Evolutionary conservation across 345 rosid species (phyloP).

Genomic region (Clausena lansium): DNA sequence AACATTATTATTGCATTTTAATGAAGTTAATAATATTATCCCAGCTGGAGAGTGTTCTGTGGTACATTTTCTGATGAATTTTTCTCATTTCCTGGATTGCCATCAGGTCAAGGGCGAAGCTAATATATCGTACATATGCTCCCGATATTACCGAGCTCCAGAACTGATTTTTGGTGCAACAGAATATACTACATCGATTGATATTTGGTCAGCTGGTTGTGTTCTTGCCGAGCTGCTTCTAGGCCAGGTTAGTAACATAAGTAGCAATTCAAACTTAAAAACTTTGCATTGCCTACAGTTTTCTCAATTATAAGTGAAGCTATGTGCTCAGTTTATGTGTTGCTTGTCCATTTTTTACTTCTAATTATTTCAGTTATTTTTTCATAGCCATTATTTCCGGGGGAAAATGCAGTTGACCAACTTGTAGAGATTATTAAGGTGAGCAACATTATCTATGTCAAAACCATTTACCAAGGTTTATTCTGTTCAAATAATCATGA

Average conservation of each 20-base stretch:
- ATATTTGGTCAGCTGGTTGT: constrained; percentile 95
- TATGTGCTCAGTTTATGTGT: not conserved
- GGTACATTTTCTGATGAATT: not conserved
- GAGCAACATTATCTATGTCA: not conserved
- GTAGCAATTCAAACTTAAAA: not conserved
- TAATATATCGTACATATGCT: constrained; percentile 81
- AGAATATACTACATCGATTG: constrained; percentile 77
- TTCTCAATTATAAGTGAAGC: not conserved
- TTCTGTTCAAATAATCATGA: not conserved
- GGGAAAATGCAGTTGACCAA: constrained; percentile 84
- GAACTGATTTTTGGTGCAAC: constrained; percentile 84
- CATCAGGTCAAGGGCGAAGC: constrained; percentile 75
- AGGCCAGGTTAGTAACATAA: constrained; percentile 54
- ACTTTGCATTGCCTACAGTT: not conserved
- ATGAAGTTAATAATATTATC: not conserved
- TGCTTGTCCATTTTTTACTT: not conserved
- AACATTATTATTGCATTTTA: not conserved
- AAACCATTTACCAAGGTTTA: not conserved
- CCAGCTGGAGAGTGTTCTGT: not conserved
- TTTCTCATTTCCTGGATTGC: constrained; percentile 8
- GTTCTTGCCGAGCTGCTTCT: constrained; percentile 86
- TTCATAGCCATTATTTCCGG: constrained; percentile 70
- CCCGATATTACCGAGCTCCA: constrained; percentile 87
- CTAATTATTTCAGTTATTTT: constrained; percentile 4
- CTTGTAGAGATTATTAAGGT: constrained; percentile 90